These are phyloP conservation scores for Boletus pseudopeckii DNA, from an alignment of 768 basidiomycete genomes.

Conservation along the genomic window DNA sequence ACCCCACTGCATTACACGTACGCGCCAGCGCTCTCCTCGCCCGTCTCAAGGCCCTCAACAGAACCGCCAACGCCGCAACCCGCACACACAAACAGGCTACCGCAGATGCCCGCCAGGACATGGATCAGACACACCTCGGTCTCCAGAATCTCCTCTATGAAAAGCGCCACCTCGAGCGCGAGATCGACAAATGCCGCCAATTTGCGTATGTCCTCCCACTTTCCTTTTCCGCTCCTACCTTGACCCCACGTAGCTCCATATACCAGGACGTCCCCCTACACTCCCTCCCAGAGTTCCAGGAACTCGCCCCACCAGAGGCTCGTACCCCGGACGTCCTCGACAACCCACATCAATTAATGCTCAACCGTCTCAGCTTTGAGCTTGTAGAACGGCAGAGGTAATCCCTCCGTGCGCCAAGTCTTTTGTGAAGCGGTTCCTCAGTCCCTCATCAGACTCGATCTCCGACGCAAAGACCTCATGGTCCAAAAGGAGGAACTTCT, in stretches of 20 bases:
- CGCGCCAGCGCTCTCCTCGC: conserved; percentile 75
- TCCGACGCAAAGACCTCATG: conserved; percentile 61
- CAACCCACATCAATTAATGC: conserved; percentile 81
- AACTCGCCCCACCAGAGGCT: conserved; percentile 66
- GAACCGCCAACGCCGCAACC: conserved; percentile 67
- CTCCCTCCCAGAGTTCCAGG: conserved; percentile 61
- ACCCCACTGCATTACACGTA: conserved; percentile 46
- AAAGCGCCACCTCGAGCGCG: conserved; percentile 83
- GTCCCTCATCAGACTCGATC: conserved; percentile 56
- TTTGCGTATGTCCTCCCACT: conserved; percentile 58
- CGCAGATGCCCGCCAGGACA: conserved; percentile 72
- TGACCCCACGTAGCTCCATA: conserved; percentile 55
- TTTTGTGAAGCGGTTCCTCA: conserved; percentile 4
- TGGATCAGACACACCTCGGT: conserved; percentile 86
- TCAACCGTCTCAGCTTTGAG: conserved; percentile 84
- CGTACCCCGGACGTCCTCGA: conserved; percentile 57
- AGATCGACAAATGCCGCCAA: conserved; percentile 90
- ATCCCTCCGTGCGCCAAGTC: conserved; percentile 10
- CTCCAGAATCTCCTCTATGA: conserved; percentile 88
- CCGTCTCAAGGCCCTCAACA: conserved; percentile 75
- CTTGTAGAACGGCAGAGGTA: conserved; percentile 86
- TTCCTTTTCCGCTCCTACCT: not conserved
- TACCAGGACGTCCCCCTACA: conserved; percentile 86
- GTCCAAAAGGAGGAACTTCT: conserved; percentile 75
- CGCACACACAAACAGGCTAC: conserved; percentile 71